These are phyloP conservation scores for Hibiscus syriacus DNA, from an alignment of 345 rosid genomes.

Conservation along the genomic window DNA sequence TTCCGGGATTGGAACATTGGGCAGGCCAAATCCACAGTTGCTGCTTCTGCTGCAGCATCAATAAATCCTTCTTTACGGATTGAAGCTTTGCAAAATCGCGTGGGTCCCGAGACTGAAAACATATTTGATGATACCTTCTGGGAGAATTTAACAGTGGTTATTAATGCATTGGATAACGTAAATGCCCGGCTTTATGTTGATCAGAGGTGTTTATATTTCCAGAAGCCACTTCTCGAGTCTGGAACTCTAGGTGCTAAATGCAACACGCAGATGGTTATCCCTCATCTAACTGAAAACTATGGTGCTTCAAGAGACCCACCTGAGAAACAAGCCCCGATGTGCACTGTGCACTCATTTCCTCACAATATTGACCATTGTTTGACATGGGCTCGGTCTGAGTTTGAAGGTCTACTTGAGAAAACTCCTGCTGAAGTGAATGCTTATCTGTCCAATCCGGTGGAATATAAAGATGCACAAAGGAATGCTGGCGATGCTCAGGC, in stretches of 20 bases:
- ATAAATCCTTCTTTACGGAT: slow-evolving; percentile 69
- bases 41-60: slow-evolving; percentile 80
- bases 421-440: slow-evolving; percentile 97
- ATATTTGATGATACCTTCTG: slow-evolving; percentile 84
- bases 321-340: slow-evolving; percentile 99
- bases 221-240: slow-evolving; percentile 98
- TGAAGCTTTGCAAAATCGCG: slow-evolving; percentile 95
- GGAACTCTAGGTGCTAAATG: slow-evolving; percentile 98
- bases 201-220: slow-evolving; percentile 94
- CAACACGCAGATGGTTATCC: slow-evolving; percentile 98
- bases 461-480: slow-evolving; percentile 56
- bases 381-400: slow-evolving; percentile 99
- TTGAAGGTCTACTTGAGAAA: slow-evolving; percentile 97
- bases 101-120: slow-evolving; percentile 87
- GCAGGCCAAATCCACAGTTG: slow-evolving; percentile 97
- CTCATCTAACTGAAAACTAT: slow-evolving; percentile 94
- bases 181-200: slow-evolving; percentile 96
- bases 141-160: slow-evolving; percentile 77
- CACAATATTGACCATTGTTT: slow-evolving; percentile 98
- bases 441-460: slow-evolving; percentile 66
- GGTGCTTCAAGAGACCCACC: slow-evolving; percentile 99
- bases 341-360: slow-evolving; percentile 97
- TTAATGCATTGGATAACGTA: slow-evolving; percentile 94
- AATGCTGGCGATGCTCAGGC: slow-evolving; percentile 98
- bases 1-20: slow-evolving; percentile 99